Conservation (phyloP, 371 early-diverging fungal species). For the Umbelopsis sp. region DNA sequence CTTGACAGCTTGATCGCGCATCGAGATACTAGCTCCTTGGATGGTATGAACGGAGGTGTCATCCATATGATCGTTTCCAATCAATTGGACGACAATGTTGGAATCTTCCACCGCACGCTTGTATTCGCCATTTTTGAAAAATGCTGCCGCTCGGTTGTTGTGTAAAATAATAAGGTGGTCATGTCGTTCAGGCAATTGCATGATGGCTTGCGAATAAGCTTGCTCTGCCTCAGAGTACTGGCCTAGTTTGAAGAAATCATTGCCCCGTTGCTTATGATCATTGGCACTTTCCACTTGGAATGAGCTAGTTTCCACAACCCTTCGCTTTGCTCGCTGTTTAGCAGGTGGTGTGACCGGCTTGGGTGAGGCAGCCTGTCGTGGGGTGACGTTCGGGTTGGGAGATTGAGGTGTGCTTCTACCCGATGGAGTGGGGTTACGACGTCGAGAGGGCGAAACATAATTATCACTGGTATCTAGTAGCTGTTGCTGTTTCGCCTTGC, state of each 20-base stretch:
- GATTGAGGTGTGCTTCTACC: conserved; percentile 9
- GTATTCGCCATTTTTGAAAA: conserved; percentile 87
- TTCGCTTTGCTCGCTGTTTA: conserved; percentile 4
- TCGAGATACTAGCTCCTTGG: conserved; percentile 42
- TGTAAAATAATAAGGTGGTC: conserved; percentile 62
- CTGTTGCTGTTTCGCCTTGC: conserved; percentile 23
- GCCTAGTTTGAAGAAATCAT: conserved; percentile 84
- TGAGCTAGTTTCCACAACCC: conserved; percentile 17
- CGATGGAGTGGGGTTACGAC: conserved; percentile 30
- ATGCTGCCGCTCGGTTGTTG: conserved; percentile 91
- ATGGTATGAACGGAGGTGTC: conserved; percentile 24
- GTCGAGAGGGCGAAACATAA: conserved; percentile 62
- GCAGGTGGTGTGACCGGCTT: conserved; percentile 9
- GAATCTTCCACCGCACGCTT: conserved; percentile 72
- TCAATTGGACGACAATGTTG: conserved; percentile 47
- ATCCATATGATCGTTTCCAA: conserved; percentile 37
- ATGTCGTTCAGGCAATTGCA: conserved; percentile 62
- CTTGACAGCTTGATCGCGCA: conserved; percentile 71
- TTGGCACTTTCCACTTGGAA: conserved; percentile 42
- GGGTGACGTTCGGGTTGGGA: background rate
- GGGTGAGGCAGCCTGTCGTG: background rate
- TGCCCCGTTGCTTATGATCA: conserved; percentile 68
- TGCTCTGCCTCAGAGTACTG: conserved; percentile 84
- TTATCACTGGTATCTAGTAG: conserved; percentile 38
- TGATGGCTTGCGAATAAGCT: conserved; percentile 75